A percentile compares a stretch with the other conserved stretches of the same genome.
These are phyloP conservation scores for Dipodascopsis tothii DNA, from an alignment of 805 yeast species.

Conservation along the genomic window DNA sequence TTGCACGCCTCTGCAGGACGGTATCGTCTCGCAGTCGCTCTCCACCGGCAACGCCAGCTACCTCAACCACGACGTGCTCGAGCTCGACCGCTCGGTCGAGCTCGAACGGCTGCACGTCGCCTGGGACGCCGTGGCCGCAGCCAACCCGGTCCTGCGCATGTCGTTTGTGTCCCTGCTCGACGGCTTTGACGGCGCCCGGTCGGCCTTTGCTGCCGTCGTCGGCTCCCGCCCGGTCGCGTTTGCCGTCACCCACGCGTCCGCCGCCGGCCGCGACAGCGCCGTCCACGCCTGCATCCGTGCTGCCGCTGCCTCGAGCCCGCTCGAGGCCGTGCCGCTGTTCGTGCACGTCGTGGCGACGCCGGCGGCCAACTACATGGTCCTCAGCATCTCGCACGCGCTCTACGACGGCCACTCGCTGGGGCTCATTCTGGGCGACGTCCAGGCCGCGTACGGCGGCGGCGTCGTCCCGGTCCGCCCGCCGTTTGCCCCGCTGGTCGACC, in stretches of 20 bases:
- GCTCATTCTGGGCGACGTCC: conserved; percentile 13
- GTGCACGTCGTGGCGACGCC: conserved; percentile 1
- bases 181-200: neutral
- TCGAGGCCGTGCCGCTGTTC: neutral
- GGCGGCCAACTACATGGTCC: conserved; percentile 2
- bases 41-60: conserved; percentile 8
- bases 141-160: conserved; percentile 11
- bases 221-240: neutral
- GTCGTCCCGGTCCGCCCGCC: neutral
- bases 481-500: neutral
- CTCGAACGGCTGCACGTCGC: conserved; percentile 7
- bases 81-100: conserved; percentile 6
- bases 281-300: no score
- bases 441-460: neutral
- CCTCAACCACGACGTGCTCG: conserved; percentile 13
- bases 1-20: conserved; percentile 26
- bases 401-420: conserved; percentile 21
- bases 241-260: neutral
- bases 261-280: no score
- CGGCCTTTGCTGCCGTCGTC: neutral
- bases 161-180: neutral
- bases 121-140: conserved; percentile 7
- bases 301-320: no score
- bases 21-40: conserved; percentile 17
- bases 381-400: conserved; percentile 14